Base-by-base conservation (phyloP, 2,329 filamentous ascomycete genomes). In the Samsoniella hepiali region DNA sequence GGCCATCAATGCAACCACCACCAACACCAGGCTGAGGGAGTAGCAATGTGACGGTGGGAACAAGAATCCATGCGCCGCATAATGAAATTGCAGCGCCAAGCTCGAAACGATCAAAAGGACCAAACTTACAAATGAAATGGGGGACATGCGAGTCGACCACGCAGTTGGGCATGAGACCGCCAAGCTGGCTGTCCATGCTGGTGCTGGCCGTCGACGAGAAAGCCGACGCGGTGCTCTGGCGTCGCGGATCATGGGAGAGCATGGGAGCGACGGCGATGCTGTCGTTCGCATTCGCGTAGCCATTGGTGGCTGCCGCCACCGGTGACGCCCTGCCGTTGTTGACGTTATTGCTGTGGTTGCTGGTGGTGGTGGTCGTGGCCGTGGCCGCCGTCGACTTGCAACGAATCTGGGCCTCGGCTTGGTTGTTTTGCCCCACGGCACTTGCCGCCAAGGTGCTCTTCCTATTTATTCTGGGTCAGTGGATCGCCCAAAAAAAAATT, bases 391-490 rank as follows among this genome's bases (percentile, higher is more conserved):
- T 72, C 62, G 71, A 71, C 69, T 79, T 80, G 67, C 78, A 73
- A 56, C 71, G 73, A 64, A 78, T 68, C 65, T 76, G 76, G 68
- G 79, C 79, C 77, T 84, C 82, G 77, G 80, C 76, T 66, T 73
- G 70, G 54, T 67, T 65, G 44, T 68, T 67, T 62, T 73, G 73
- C 65, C 72, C 75, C 66, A 71, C 75, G 63, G 74, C 72, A 68
- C 73, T 76, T 45, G 76, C 71, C 51, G 77, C 74, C 64, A 76
- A 71, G 65, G 79, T 73, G 66, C 79, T 78, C 71, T 81, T 82
- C 72, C 79, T 82, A 68, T 58, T 59, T 51, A 64, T 32, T 55
- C 31, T 38, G 63, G 54, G 67, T 73, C 69, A 73, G 69, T 64
- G 58, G 58, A 62, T 53, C 51, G 64, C 27, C 17, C n/a, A 27